phyloP scores from a whole-genome alignment of 768 basidiomycete genomes.

The Russula brevipes region DNA sequence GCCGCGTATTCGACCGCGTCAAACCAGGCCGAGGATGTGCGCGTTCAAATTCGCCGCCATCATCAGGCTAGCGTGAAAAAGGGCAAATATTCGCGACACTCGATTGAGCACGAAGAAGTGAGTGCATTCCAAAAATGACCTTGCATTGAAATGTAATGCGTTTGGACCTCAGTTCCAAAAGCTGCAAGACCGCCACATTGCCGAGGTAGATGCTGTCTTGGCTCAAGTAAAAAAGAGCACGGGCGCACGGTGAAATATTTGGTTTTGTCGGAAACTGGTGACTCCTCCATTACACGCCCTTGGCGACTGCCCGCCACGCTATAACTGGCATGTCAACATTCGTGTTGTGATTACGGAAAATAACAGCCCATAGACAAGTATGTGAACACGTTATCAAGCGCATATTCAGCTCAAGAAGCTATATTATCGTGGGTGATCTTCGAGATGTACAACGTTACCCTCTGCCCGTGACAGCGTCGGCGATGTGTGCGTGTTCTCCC shows the following conservation, averaged over 20 bases:
- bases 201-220: slow-evolving; percentile 63
- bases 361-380: background rate
- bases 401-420: background rate
- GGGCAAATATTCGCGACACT: slow-evolving; percentile 63
- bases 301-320: background rate
- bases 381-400: background rate
- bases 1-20: slow-evolving; percentile 50
- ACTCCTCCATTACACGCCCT: background rate
- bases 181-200: slow-evolving; percentile 55
- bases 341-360: background rate
- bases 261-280: background rate
- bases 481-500: background rate
- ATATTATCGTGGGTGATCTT: background rate
- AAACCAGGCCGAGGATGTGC: slow-evolving; percentile 68
- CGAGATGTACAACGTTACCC: background rate
- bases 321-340: background rate
- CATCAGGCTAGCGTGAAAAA: slow-evolving; percentile 62
- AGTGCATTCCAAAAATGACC: slow-evolving; percentile 23
- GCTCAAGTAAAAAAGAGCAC: slow-evolving; percentile 58
- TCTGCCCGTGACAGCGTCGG: background rate
- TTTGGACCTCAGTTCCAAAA: slow-evolving; percentile 59
- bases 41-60: slow-evolving; percentile 69
- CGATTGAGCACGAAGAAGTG: slow-evolving; percentile 67
- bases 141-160: background rate
- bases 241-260: slow-evolving; percentile 24